Evolutionary conservation across 2,329 filamentous ascomycete genomes (phyloP).

Genomic region (Passalora sequoiae): DNA sequence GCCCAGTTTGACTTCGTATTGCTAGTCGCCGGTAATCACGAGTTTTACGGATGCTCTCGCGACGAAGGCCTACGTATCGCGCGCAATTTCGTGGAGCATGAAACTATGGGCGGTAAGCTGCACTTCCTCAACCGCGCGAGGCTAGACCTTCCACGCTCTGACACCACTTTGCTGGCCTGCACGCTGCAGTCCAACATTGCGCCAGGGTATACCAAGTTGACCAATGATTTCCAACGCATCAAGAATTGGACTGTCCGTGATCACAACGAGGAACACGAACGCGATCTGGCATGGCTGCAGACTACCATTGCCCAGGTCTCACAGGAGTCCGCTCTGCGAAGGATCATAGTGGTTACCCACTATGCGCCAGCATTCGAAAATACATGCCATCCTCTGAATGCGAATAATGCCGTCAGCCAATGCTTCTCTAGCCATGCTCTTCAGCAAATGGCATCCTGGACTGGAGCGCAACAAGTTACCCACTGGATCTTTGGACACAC

Average conservation of each 20-base stretch:
- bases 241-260: constrained; percentile 45
- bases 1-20: constrained; percentile 43
- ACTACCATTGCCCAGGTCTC: constrained; percentile 31
- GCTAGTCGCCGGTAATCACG: constrained; percentile 51
- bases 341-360: constrained; percentile 47
- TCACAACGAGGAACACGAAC: constrained; percentile 46
- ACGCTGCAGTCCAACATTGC: constrained; percentile 51
- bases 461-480: constrained; percentile 7
- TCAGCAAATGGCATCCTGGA: neutral
- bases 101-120: constrained; percentile 36
- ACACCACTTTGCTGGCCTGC: constrained; percentile 50
- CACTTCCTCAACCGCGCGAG: constrained; percentile 38
- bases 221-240: constrained; percentile 52
- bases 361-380: constrained; percentile 50
- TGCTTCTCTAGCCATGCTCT: constrained; percentile 50
- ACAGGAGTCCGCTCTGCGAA: constrained; percentile 8
- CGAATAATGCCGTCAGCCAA: constrained; percentile 41
- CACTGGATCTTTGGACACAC: constrained; percentile 48
- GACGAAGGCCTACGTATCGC: constrained; percentile 38
- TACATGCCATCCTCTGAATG: constrained; percentile 47
- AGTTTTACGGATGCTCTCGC: constrained; percentile 47
- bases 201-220: constrained; percentile 33
- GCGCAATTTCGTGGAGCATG: constrained; percentile 37
- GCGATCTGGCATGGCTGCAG: constrained; percentile 50
- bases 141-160: constrained; percentile 36